Base-by-base conservation (phyloP, 805 yeast species). In the Kuraishia capsulata region DNA sequence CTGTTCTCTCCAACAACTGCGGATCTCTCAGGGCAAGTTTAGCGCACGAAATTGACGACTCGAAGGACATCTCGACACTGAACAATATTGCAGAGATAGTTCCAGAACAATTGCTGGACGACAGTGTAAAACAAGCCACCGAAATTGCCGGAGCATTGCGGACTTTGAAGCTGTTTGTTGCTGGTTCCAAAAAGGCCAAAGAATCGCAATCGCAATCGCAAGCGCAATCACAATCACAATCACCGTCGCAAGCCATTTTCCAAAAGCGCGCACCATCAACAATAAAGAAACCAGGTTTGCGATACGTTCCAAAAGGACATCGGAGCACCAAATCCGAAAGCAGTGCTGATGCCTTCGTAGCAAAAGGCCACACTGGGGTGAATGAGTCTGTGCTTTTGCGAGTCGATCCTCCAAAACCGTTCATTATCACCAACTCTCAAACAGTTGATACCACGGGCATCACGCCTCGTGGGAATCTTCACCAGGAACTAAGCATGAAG, bases 401-500 rank as follows among this genome's bases (percentile, higher is more conserved):
- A 37, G 63, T 58, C 10, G 53, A 49, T n/a, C 62, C 62, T 1
- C 48, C 53, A 4, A 50, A 49, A 39, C 57, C 59, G 20, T 39
- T 44, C 13, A 44, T 48, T 13, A 33, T 39, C n/a, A 32, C 44
- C 8, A 28, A 17, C 31, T 14, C 17, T 5, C 8, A 19, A 13
- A 19, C 18, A 36, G 38, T 38, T 18, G 37, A 42, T n/a, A 40
- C 39, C 13, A 37, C 30, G 10, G 40, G 42, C 14, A 38, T 8
- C 49, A 54, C 58, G 21, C 40, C 47, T 0, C 62, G 56, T 29
- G 65, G 64, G 2, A 53, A 53, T 4, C 41, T 63, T 14, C 62
- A 61, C 26, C 57, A 56, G 30, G 67, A 60, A 18, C 48, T 63
- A 17, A 57, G 66, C 35, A 39, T 51, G 11, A 54, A 49, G 37